These are phyloP conservation scores for Medicago truncatula DNA, from an alignment of 306 rosid genomes.

Conservation along the genomic window DNA sequence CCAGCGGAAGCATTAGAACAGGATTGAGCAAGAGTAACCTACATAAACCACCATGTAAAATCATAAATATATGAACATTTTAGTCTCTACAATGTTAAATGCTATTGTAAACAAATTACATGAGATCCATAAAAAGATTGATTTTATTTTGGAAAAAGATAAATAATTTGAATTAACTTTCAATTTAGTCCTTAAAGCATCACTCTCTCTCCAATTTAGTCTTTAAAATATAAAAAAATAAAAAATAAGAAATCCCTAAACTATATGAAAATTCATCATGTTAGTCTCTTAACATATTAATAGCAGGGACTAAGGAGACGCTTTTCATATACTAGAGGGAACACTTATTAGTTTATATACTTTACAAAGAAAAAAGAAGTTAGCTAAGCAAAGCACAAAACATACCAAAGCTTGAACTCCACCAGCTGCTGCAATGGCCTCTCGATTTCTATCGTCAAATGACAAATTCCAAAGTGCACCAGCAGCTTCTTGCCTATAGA, in stretches of 20 bases:
- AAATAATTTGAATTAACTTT: background rate
- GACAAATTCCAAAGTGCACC: conserved; percentile 99
- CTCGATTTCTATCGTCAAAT: conserved; percentile 98
- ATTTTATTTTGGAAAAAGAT: background rate
- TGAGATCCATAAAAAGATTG: conserved; percentile 13
- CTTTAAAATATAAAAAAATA: background rate
- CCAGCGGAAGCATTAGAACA: conserved; percentile 98
- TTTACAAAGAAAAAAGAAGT: background rate
- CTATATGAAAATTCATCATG: background rate
- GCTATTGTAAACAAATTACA: conserved; percentile 7
- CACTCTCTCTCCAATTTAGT: background rate
- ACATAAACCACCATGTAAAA: conserved; percentile 46
- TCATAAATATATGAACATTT: conserved; percentile 31
- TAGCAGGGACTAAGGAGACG: background rate
- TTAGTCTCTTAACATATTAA: background rate
- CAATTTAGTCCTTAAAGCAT: background rate
- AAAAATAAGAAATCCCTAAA: background rate
- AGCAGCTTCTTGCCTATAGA: conserved; percentile 98
- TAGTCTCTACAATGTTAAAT: background rate
- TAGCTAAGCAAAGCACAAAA: conserved; percentile 26
- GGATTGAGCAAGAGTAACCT: conserved; percentile 98
- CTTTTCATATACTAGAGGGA: background rate
- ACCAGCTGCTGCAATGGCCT: conserved; percentile 95
- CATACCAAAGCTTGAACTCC: conserved; percentile 99
- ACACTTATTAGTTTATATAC: background rate